Percentiles rank a stretch among this genome's conserved stretches.
These are phyloP conservation scores for Cladorrhinum sp. DNA, from an alignment of 2,329 filamentous ascomycete genomes.

Conservation along the genomic window DNA sequence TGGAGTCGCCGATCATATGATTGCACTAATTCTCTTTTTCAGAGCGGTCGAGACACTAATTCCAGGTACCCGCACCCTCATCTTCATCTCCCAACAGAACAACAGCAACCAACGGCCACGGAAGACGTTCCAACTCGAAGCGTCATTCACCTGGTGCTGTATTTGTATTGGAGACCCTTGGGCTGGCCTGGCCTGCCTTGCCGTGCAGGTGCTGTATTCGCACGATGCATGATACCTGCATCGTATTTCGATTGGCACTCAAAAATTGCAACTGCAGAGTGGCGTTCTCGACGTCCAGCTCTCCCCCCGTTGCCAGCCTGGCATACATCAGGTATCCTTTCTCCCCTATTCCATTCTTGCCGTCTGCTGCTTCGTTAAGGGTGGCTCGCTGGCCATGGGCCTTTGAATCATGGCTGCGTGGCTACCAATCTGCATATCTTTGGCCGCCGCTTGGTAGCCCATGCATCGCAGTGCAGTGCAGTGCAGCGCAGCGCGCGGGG, in stretches of 20 bases:
- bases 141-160: no score
- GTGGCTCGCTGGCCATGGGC: background rate
- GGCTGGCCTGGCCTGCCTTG: conserved; percentile 15
- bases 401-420: background rate
- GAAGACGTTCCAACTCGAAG: background rate
- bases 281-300: background rate
- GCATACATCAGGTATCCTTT: background rate
- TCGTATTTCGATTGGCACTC: conserved; percentile 17
- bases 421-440: background rate
- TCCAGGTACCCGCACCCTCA: background rate
- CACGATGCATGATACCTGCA: conserved; percentile 23
- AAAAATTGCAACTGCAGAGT: conserved; percentile 9
- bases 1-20: no score
- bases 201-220: conserved; percentile 22
- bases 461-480: no score
- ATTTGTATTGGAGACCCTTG: conserved; percentile 15
- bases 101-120: background rate
- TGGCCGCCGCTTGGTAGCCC: no score
- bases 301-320: background rate
- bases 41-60: background rate
- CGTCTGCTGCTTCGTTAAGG: background rate
- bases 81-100: background rate
- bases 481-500: background rate
- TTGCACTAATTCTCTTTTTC: background rate
- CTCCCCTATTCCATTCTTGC: background rate